A percentile compares a stretch with the other conserved stretches of the same genome.
Evolutionary conservation across 2,329 filamentous ascomycete genomes (phyloP).

Genomic region (Pleomassaria siparia): DNA sequence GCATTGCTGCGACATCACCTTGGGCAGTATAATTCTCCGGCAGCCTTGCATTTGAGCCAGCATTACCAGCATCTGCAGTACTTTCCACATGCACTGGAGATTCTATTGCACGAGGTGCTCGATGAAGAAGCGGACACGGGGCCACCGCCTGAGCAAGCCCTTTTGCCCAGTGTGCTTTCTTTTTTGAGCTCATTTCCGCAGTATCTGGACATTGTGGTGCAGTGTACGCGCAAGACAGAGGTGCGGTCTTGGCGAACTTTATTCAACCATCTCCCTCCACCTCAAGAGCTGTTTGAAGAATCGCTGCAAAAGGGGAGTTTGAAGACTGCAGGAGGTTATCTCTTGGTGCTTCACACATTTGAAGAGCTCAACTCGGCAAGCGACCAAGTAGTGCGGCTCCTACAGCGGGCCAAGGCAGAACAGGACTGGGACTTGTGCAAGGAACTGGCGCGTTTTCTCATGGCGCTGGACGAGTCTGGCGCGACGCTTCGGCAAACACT

Average conservation of each 20-base stretch:
- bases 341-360: conserved; percentile 88
- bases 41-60: conserved; percentile 78
- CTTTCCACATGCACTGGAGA: conserved; percentile 88
- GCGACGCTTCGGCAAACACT: conserved; percentile 75
- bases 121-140: conserved; percentile 88
- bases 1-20: conserved; percentile 82
- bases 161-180: conserved; percentile 55
- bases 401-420: conserved; percentile 78
- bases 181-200: conserved; percentile 63
- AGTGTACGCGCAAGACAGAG: conserved; percentile 96
- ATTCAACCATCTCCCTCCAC: conserved; percentile 86
- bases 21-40: conserved; percentile 71
- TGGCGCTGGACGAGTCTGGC: conserved; percentile 86
- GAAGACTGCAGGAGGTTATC: conserved; percentile 93
- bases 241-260: conserved; percentile 92
- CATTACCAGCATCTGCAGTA: conserved; percentile 88
- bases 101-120: conserved; percentile 87
- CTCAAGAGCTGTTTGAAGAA: conserved; percentile 90
- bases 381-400: conserved; percentile 77
- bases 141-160: conserved; percentile 49
- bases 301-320: conserved; percentile 80
- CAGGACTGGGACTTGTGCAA: conserved; percentile 95
- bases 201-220: conserved; percentile 93
- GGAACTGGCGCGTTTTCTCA: conserved; percentile 90
- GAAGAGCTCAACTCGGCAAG: conserved; percentile 63